Evolutionary conservation across 257 asterid species (phyloP).

Genomic region (Forsythia viridissima): DNA sequence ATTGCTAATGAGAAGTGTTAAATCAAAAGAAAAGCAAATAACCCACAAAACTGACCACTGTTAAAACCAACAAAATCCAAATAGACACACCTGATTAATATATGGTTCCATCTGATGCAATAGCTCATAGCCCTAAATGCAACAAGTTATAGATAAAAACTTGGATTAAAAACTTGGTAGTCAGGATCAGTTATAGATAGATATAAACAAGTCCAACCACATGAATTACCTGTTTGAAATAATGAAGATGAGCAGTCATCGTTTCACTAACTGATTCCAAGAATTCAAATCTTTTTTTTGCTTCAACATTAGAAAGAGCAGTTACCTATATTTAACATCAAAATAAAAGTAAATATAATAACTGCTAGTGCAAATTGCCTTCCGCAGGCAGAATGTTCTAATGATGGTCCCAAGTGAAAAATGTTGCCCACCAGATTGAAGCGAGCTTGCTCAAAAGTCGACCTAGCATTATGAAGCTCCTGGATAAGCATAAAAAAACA

Average conservation of each 20-base stretch:
- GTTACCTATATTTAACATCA: slow-evolving; percentile 60
- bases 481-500: slow-evolving; percentile 35
- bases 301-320: slow-evolving; percentile 88
- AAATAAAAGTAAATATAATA: slow-evolving; percentile 13
- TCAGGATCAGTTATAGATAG: too few relatives aligned
- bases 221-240: slow-evolving; percentile 77
- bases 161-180: too few relatives aligned
- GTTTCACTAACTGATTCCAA: slow-evolving; percentile 97
- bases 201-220: too few relatives aligned
- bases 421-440: slow-evolving; percentile 69
- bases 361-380: neutral
- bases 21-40: slow-evolving; percentile 17
- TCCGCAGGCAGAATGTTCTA: slow-evolving; percentile 19
- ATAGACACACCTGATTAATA: slow-evolving; percentile 76
- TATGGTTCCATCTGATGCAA: slow-evolving; percentile 99
- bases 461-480: slow-evolving; percentile 94
- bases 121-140: slow-evolving; percentile 86
- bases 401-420: slow-evolving; percentile 12
- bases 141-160: too few relatives aligned
- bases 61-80: slow-evolving; percentile 17
- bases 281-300: slow-evolving; percentile 95
- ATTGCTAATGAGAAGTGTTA: neutral
- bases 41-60: neutral
- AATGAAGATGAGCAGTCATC: slow-evolving; percentile 98
- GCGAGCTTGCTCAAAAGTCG: slow-evolving; percentile 94